Evolutionary conservation across 1,284 basidiomycete species (phyloP), one percentile per base, ranked within the genome.

Genomic region (Puccinia horiana): DNA sequence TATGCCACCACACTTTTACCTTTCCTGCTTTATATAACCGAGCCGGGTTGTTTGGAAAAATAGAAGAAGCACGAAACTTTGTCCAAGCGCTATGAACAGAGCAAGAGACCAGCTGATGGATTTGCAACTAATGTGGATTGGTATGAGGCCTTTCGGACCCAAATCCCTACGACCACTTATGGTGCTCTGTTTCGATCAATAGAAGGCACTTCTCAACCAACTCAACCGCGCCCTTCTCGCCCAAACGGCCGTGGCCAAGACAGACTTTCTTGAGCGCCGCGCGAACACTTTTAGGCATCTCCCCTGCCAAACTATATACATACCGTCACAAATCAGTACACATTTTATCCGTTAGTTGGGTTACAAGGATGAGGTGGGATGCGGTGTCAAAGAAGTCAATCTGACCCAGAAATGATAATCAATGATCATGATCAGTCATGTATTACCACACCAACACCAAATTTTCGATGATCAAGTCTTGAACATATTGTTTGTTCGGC

Each of bases 31-130:
- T 99, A 99, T 86, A 90, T 98, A 85, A 99, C 96, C 0, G 96
- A 98, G 86, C 94, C 98, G 87, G 97, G 97, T n/a, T 96, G 95
- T 87, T 93, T 99, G 83, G 96, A 99, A 90, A 93, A 92, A 88
- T 96, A 97, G 89, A 96, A 95, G 88, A 96, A 98, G 87, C 92
- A 96, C 86, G 92, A 93, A 84, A 95, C 94, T 0, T 88, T 99
- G 74, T 98, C 98, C 87, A 91, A 94, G 85, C 93, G 97, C 44
- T 98, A 98, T 86, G 94, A 96, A 86, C 96, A 99, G 83, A 92
- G 92, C 44, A 89, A 89, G 77, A 93, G 85, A 40, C 83, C 92
- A 85, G 92, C 91, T 1, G 93, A 94, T 85, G 92, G 95, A 85
- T 98, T 98, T 86, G 91, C 94, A 20, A 98, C 96, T 0, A 97